Evolutionary conservation across 1,139 yeast species (phyloP).

Genomic region (Debaryomycetaceae sp.): DNA sequence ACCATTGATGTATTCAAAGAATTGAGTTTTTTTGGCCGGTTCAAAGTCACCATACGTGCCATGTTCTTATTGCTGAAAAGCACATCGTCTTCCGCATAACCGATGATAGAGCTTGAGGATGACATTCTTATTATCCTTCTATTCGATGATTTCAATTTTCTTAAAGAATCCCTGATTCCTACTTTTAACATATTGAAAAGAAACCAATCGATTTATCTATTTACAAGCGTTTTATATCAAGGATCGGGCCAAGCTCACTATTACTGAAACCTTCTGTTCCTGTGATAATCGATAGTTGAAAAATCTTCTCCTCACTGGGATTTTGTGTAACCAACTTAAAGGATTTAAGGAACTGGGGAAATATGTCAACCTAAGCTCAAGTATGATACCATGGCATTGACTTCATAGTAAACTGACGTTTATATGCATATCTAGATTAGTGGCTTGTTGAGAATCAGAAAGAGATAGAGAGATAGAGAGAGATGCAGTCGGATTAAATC

Average conservation of each 20-base stretch:
- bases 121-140: constrained; percentile 4
- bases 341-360: neutral
- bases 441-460: neutral
- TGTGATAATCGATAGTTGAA: constrained; percentile 1
- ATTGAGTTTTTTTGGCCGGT: constrained; percentile 80
- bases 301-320: constrained; percentile 6
- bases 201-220: neutral
- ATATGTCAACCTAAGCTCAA: neutral
- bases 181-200: neutral
- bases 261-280: neutral
- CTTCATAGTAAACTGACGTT: no score
- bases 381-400: no score
- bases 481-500: constrained; percentile 1
- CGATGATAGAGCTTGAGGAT: constrained; percentile 7
- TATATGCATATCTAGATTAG: neutral
- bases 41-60: constrained; percentile 72
- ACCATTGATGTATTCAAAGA: constrained; percentile 83
- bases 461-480: neutral
- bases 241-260: neutral
- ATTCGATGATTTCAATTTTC: neutral
- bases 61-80: constrained; percentile 59
- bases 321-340: constrained; percentile 3
- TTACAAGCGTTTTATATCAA: neutral
- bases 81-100: constrained; percentile 48
- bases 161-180: neutral